Base-by-base conservation (phyloP, 345 rosid genomes). In the Aegle marmelos region DNA sequence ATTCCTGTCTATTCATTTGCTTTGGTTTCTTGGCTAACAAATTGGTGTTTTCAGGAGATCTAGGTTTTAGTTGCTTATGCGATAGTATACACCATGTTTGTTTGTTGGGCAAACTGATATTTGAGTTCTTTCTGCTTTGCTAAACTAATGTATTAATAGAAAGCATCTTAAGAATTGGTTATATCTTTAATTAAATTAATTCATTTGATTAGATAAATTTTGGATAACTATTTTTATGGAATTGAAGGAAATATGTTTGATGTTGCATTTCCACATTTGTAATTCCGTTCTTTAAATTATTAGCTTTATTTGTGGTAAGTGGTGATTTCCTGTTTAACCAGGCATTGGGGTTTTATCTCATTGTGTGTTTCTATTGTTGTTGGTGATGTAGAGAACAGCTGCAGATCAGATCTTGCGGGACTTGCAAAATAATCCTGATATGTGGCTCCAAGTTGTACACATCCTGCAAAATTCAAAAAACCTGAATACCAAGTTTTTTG, bases 371-470 rank as follows among this genome's bases (percentile, higher is more conserved):
- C 34, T 45, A 28, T 79, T 28, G 37, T 62, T 57, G 27, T 82
- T 70, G 84, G 73, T 71, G 41, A 45, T 34, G 33, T 83, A 97
- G 99, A 97, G 99, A 79, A 88, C 94, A 33, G 94, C 97, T 62
- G 99, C 99, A 0, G 99, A 97, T 83, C 92, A 93, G 79, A 90
- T 97, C 74, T 82, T 97, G 92, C 97, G 97, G 89, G 99, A 94
- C 57, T 81, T 97, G 87, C 99, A 97, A 83, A 91, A 87, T 69
- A 97, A 97, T 83, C 96, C 96, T 60, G 98, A 93, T 73, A 94
- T 90, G 90, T 97, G 99, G 99, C 98, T 93, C 28, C 99, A 97
- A 80, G 99, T 97, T 73, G 99, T 94, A 77, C 98, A 91, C 79
- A 87, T 94, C 79, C 86, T 97, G 48, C 98, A 91, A 80, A 88